Conservation (phyloP, 2,329 filamentous ascomycete genomes). For the Tolypocladium paradoxum region DNA sequence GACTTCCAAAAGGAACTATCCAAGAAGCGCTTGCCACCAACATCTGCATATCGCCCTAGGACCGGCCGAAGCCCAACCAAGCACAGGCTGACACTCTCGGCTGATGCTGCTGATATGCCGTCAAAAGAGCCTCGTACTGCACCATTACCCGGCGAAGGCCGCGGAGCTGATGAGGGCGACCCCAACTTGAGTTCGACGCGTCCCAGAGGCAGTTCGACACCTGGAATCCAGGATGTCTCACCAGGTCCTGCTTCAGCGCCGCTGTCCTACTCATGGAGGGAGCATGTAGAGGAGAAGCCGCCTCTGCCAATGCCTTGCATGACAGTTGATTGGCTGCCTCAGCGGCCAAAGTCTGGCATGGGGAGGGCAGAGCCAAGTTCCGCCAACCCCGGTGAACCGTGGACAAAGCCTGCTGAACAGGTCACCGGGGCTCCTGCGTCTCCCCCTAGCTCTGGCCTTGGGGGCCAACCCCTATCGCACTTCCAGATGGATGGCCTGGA, state of each 20-base stretch:
- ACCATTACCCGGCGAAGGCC: conserved; percentile 44
- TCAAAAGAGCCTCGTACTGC: conserved; percentile 50
- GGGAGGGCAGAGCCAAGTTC: conserved; percentile 6
- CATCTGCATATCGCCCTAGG: conserved; percentile 36
- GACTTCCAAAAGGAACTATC: conserved; percentile 61
- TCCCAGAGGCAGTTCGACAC: conserved; percentile 42
- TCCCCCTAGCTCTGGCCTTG: neutral
- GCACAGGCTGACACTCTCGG: conserved; percentile 50
- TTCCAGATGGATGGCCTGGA: conserved; percentile 4
- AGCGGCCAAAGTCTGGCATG: conserved; percentile 25
- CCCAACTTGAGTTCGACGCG: conserved; percentile 31
- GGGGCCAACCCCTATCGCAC: neutral
- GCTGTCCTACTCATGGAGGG: conserved; percentile 49
- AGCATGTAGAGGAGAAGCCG: conserved; percentile 23
- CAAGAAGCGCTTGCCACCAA: conserved; percentile 34
- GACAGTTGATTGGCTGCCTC: conserved; percentile 12
- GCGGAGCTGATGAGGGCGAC: conserved; percentile 27
- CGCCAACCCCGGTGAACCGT: conserved; percentile 9
- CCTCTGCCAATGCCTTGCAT: neutral
- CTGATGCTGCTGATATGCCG: conserved; percentile 41
- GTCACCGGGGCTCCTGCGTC: conserved; percentile 11
- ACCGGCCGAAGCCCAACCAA: conserved; percentile 46
- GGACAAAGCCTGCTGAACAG: conserved; percentile 23
- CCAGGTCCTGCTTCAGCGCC: conserved; percentile 59
- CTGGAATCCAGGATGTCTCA: conserved; percentile 38